Evolutionary conservation across 441 rosid species (phyloP).

Genomic region (Pelargonium citronellum): DNA sequence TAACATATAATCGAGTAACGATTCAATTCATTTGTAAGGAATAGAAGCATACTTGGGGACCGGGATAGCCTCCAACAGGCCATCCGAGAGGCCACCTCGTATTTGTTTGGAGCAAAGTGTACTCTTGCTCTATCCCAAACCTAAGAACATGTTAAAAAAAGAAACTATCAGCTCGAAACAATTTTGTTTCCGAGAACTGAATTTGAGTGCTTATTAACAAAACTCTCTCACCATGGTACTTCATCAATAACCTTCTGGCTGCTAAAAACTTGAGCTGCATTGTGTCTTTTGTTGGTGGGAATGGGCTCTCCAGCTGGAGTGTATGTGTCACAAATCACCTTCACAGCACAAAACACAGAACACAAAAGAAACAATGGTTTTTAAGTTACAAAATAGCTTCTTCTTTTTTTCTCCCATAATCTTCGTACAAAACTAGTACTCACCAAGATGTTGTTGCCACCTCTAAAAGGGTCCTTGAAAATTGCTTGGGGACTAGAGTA

Average conservation of each 20-base stretch:
- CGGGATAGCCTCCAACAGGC: slow-evolving; percentile 97
- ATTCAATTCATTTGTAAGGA: too few relatives aligned
- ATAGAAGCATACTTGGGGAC: slow-evolving; percentile 68
- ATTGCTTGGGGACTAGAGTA: slow-evolving; percentile 85
- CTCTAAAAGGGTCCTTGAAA: slow-evolving; percentile 93
- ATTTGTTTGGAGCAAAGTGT: slow-evolving; percentile 78
- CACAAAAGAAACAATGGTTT: background rate
- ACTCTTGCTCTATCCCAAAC: slow-evolving; percentile 98
- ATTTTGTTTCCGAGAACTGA: background rate
- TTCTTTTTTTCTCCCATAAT: too few relatives aligned
- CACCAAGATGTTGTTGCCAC: slow-evolving; percentile 93
- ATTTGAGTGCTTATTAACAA: background rate
- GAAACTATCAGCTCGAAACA: background rate
- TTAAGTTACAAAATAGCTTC: too few relatives aligned
- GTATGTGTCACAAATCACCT: slow-evolving; percentile 86
- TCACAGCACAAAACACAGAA: background rate
- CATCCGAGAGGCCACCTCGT: slow-evolving; percentile 97
- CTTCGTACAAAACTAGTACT: slow-evolving; percentile 18
- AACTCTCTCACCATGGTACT: slow-evolving; percentile 61
- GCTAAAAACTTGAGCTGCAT: slow-evolving; percentile 73
- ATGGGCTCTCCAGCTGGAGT: slow-evolving; percentile 92
- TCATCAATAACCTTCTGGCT: slow-evolving; percentile 57
- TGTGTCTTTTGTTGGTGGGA: slow-evolving; percentile 89
- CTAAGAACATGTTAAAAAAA: slow-evolving; percentile 25
- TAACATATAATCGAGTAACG: background rate